These are phyloP conservation scores for Malus fusca DNA, from an alignment of 306 rosid genomes.

Conservation along the genomic window DNA sequence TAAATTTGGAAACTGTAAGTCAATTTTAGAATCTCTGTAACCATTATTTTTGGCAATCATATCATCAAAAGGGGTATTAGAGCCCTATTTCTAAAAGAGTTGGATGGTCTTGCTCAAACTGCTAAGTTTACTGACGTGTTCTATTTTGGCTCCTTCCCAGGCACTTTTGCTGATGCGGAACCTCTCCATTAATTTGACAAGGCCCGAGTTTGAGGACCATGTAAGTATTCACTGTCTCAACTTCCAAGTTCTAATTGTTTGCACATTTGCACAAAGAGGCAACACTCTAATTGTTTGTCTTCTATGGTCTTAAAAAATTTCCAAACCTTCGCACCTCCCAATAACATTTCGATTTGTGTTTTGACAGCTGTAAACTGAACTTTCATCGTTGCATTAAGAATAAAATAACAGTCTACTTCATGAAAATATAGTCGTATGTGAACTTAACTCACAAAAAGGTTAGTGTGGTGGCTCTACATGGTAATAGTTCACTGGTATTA, in stretches of 20 bases:
- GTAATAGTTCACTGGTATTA: background rate
- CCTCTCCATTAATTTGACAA: constrained; percentile 64
- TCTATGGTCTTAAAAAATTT: background rate
- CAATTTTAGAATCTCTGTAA: background rate
- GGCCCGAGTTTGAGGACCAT: constrained; percentile 72
- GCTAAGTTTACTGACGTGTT: constrained; percentile 1
- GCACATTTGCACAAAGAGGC: background rate
- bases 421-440: too few species aligned
- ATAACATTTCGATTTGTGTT: too few species aligned
- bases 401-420: too few species aligned
- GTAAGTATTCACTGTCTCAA: constrained; percentile 38
- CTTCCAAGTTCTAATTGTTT: background rate
- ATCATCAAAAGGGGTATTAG: background rate
- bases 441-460: too few species aligned
- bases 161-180: constrained; percentile 71
- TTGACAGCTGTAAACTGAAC: background rate
- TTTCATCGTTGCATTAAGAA: background rate
- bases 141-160: constrained; percentile 35
- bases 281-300: background rate
- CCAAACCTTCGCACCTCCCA: too few species aligned
- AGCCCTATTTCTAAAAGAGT: background rate
- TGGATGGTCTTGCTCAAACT: background rate
- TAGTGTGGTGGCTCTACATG: background rate
- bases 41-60: background rate
- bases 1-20: constrained; percentile 80